Conservation (phyloP, 805 yeast species). For the Yarrowia bubula region DNA sequence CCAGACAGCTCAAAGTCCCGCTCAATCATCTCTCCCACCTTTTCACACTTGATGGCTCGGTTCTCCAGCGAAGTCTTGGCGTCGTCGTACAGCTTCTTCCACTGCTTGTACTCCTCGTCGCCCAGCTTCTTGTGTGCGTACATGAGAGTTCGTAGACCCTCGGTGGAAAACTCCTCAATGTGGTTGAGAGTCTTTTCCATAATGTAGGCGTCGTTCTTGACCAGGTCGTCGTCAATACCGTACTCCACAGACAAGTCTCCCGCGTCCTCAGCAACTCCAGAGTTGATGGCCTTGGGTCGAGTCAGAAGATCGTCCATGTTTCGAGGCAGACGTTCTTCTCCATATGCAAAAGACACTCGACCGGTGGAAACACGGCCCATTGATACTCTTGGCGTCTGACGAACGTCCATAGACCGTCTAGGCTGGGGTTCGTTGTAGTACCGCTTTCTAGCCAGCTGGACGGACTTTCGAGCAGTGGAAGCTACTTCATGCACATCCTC, state of each 20-base stretch:
- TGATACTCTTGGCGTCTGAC: not conserved
- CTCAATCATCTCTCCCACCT: slow-evolving; percentile 72
- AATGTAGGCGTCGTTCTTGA: slow-evolving; percentile 70
- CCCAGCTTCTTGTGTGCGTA: slow-evolving; percentile 77
- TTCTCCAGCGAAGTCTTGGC: slow-evolving; percentile 76
- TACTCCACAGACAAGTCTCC: slow-evolving; percentile 14
- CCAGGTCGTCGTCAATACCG: slow-evolving; percentile 51
- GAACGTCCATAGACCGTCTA: slow-evolving; percentile 23
- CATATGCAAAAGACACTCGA: slow-evolving; percentile 16
- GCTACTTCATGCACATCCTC: slow-evolving; percentile 36
- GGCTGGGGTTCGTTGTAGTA: slow-evolving; percentile 32
- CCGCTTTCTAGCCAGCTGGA: slow-evolving; percentile 33
- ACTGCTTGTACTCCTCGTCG: slow-evolving; percentile 54
- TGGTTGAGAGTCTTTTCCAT: slow-evolving; percentile 84
- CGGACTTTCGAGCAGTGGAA: slow-evolving; percentile 34
- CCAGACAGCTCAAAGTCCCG: slow-evolving; percentile 68
- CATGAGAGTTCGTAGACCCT: slow-evolving; percentile 86
- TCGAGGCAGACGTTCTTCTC: slow-evolving; percentile 16
- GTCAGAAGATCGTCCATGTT: slow-evolving; percentile 23
- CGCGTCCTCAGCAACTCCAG: slow-evolving; percentile 7
- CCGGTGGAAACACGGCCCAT: slow-evolving; percentile 5
- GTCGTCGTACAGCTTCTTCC: slow-evolving; percentile 65
- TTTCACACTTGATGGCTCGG: slow-evolving; percentile 64
- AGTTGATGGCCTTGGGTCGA: not conserved
- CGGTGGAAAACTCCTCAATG: slow-evolving; percentile 90